Conservation (phyloP, 768 basidiomycete species). For the Cystofilobasidium bisporidii region DNA sequence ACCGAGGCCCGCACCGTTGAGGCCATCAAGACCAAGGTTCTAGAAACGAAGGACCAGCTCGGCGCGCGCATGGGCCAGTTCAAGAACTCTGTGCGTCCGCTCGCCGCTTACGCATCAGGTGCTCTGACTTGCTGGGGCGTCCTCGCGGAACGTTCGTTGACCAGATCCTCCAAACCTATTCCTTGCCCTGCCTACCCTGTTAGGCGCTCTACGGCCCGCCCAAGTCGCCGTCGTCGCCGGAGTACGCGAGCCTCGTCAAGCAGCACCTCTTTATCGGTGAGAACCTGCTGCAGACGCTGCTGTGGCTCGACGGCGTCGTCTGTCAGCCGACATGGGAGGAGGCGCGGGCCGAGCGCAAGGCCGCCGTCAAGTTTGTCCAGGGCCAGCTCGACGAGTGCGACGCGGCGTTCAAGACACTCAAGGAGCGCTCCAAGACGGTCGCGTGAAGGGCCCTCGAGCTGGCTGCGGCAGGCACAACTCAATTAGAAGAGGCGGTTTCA, state of each 20-base stretch:
- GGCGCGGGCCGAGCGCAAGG: constrained; percentile 57
- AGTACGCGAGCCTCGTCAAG: constrained; percentile 33
- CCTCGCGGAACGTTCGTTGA: too few species aligned
- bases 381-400: constrained; percentile 6
- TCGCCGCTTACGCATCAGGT: too few species aligned
- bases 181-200: too few species aligned
- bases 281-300: constrained; percentile 71
- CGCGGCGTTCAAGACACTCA: not conserved
- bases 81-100: constrained; percentile 11
- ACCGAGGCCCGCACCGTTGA: constrained; percentile 49
- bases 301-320: constrained; percentile 71
- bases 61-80: constrained; percentile 54
- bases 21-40: constrained; percentile 51
- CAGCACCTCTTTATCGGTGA: constrained; percentile 62
- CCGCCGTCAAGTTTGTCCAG: constrained; percentile 3
- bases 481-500: too few species aligned
- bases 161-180: too few species aligned
- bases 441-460: too few species aligned
- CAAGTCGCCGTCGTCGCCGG: constrained; percentile 24
- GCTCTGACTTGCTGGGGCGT: too few species aligned
- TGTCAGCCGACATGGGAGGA: constrained; percentile 66
- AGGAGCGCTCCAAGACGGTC: not conserved
- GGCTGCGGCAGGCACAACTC: too few species aligned
- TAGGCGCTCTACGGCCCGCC: constrained; percentile 11
- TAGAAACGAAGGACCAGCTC: constrained; percentile 49